Conservation (phyloP, 495 filamentous ascomycete genomes). For the Trichoderma parareesei region DNA sequence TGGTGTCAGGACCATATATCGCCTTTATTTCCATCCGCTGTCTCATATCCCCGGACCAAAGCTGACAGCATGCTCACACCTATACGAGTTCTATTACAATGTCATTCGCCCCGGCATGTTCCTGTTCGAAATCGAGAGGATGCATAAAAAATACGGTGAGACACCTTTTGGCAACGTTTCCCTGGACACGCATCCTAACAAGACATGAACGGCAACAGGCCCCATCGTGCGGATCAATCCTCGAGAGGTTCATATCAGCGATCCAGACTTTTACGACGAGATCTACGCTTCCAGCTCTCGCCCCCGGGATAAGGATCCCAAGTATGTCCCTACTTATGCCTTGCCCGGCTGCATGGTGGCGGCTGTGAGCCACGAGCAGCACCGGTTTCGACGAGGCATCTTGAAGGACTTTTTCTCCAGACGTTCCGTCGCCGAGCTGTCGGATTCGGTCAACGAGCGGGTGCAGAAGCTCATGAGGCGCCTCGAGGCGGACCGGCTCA, state of each 20-base stretch:
- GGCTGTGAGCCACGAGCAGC: slow-evolving; percentile 29
- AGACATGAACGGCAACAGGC: slow-evolving; percentile 21
- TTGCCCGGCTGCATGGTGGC: slow-evolving; percentile 13
- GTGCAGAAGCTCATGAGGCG: slow-evolving; percentile 25
- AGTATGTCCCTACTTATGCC: slow-evolving; percentile 13
- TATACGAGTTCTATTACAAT: slow-evolving; percentile 45
- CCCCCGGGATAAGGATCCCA: slow-evolving; percentile 21
- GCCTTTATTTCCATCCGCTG: slow-evolving; percentile 33
- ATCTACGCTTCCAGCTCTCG: slow-evolving; percentile 31
- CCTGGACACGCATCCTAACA: neutral
- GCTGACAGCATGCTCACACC: slow-evolving; percentile 34
- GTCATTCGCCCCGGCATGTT: slow-evolving; percentile 27
- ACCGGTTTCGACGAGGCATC: slow-evolving; percentile 30
- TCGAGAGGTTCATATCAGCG: slow-evolving; percentile 45
- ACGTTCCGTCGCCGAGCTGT: slow-evolving; percentile 26
- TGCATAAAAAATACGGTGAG: slow-evolving; percentile 43
- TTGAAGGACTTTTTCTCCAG: slow-evolving; percentile 37
- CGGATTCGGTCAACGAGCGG: slow-evolving; percentile 28
- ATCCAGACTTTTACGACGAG: slow-evolving; percentile 44
- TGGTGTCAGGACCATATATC: neutral
- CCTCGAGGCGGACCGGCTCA: slow-evolving; percentile 15
- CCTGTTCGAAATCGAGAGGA: slow-evolving; percentile 30
- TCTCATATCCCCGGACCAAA: slow-evolving; percentile 41
- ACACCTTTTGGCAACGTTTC: neutral
- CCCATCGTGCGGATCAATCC: slow-evolving; percentile 55